Conservation (phyloP, 371 early-diverging fungal species). For the Parasitella parasitica region DNA sequence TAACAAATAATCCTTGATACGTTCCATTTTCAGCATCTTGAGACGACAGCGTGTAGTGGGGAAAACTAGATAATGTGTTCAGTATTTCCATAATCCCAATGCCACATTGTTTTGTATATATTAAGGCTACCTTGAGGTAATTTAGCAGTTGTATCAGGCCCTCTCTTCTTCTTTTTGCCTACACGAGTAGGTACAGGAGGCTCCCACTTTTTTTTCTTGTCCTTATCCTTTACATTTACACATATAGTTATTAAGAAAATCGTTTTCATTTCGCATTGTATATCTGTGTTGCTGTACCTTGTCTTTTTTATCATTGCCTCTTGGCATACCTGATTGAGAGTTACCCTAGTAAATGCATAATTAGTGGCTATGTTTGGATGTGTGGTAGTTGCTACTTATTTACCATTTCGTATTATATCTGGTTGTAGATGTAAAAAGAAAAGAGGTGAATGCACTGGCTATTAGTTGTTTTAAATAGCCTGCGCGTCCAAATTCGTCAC, state of each 20-base stretch:
- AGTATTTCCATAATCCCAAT: no score
- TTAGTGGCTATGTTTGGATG: no score
- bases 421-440: slow-evolving; percentile 1
- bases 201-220: slow-evolving; percentile 97
- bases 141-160: slow-evolving; percentile 91
- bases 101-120: not conserved
- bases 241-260: not conserved
- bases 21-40: slow-evolving; percentile 94
- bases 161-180: slow-evolving; percentile 97
- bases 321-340: slow-evolving; percentile 72
- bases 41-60: slow-evolving; percentile 97
- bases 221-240: slow-evolving; percentile 55
- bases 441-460: not conserved
- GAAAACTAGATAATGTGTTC: slow-evolving; percentile 62
- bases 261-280: not conserved
- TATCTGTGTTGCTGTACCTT: slow-evolving; percentile 35
- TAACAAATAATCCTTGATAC: slow-evolving; percentile 97
- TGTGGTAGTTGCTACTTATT: no score
- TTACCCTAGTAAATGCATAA: no score
- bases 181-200: slow-evolving; percentile 97
- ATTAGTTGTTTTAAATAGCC: not conserved
- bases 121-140: slow-evolving; percentile 79
- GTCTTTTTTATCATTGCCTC: slow-evolving; percentile 63
- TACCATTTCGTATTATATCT: no score
- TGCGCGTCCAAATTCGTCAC: slow-evolving; percentile 6